These are phyloP conservation scores for Monilinia vaccinii-corymbosi DNA, from an alignment of 2,329 filamentous ascomycete genomes.

Conservation along the genomic window DNA sequence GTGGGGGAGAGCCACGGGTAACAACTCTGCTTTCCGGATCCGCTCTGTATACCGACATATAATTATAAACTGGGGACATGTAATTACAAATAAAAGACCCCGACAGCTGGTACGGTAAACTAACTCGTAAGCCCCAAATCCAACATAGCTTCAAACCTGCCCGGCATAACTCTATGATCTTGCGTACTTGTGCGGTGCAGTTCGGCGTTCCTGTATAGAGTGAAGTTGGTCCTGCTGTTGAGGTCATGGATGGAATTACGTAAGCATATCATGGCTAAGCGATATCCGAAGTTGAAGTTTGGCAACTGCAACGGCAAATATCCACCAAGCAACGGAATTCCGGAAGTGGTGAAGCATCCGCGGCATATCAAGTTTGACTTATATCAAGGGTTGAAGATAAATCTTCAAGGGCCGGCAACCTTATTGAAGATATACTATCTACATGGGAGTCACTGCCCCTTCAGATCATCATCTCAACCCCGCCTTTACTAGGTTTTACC, in stretches of 20 bases:
- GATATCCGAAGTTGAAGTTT: not conserved
- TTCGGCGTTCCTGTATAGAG: not conserved
- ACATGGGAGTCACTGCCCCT: not conserved
- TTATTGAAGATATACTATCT: not conserved
- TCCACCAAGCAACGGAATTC: not conserved
- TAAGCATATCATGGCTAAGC: not conserved
- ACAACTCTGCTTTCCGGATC: not conserved
- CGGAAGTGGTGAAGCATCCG: not conserved
- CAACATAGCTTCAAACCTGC: not conserved
- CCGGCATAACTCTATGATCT: not conserved
- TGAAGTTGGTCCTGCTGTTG: too few species aligned
- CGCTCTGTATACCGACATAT: not conserved
- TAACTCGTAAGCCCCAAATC: not conserved
- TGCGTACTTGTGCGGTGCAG: not conserved
- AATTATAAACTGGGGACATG: not conserved
- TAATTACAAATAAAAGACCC: not conserved
- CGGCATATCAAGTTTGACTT: slow-evolving; percentile 14
- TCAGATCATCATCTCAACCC: slow-evolving; percentile 5
- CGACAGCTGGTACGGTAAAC: not conserved
- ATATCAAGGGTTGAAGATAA: not conserved
- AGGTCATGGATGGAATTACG: not conserved
- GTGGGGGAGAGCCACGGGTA: not conserved
- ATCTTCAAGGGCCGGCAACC: not conserved
- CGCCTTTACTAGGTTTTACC: not conserved
- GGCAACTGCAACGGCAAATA: not conserved